Percentiles rank a stretch among this genome's conserved stretches.
Evolutionary conservation across 2,329 filamentous ascomycete species (phyloP).

Genomic region (Pestalotiopsis sp.): DNA sequence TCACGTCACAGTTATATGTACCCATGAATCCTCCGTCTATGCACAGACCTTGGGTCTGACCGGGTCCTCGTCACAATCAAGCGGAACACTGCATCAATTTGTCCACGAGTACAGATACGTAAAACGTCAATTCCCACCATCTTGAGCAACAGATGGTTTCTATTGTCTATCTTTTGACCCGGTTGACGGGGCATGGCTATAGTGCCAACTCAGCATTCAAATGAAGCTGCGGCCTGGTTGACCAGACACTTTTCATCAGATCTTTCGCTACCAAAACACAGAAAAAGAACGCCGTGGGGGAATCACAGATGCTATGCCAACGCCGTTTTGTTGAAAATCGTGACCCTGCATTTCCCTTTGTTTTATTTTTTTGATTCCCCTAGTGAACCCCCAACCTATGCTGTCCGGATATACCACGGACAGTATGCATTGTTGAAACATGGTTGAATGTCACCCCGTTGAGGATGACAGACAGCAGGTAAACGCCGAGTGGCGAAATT

Average conservation of each 20-base stretch:
- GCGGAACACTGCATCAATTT: not conserved
- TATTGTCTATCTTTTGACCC: conserved; percentile 22
- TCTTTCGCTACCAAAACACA: conserved; percentile 19
- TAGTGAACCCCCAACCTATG: conserved; percentile 3
- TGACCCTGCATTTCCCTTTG: conserved; percentile 28
- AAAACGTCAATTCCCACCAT: too few species aligned
- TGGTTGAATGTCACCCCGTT: conserved; percentile 23
- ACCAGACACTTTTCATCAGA: conserved; percentile 20
- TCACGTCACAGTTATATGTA: too few species aligned
- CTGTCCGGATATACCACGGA: conserved; percentile 29
- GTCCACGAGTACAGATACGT: too few species aligned
- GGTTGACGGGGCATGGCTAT: conserved; percentile 31
- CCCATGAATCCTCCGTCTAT: too few species aligned
- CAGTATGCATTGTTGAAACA: conserved; percentile 29
- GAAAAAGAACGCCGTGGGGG: conserved; percentile 38
- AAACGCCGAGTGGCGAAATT: conserved; percentile 37
- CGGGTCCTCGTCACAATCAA: not conserved
- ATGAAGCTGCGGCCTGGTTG: conserved; percentile 19
- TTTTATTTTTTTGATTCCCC: conserved; percentile 33
- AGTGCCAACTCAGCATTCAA: conserved; percentile 23
- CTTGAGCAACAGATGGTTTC: not conserved
- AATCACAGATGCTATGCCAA: conserved; percentile 38
- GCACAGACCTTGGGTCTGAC: too few species aligned
- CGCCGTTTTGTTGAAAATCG: conserved; percentile 41
- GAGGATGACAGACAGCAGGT: conserved; percentile 4